A percentile compares a stretch with the other conserved stretches of the same genome.
Conservation (phyloP, 108 stramenopile species). For the Pseudonitzschia delicatissima region DNA sequence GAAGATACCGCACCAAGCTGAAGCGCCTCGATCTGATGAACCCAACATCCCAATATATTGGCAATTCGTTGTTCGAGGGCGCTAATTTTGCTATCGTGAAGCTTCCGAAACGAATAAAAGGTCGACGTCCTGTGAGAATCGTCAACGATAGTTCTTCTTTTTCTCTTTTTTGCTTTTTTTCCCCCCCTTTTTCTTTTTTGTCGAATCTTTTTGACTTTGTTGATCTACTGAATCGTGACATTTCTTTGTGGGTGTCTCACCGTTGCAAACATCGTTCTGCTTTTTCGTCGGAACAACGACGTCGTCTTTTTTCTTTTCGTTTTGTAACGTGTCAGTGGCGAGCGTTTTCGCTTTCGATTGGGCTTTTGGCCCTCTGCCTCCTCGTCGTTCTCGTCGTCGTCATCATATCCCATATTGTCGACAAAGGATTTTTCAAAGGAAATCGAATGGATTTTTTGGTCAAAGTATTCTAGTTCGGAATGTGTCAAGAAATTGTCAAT, state of each 20-base stretch:
- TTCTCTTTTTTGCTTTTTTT: constrained; percentile 9
- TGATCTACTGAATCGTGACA: background rate
- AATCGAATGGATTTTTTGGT: constrained; percentile 17
- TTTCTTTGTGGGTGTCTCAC: background rate
- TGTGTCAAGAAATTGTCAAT: constrained; percentile 61
- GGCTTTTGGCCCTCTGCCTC: background rate
- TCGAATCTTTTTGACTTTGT: background rate
- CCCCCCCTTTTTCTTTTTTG: background rate
- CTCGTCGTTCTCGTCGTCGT: background rate
- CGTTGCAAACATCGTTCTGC: background rate
- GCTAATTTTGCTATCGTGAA: constrained; percentile 43
- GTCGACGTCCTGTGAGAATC: constrained; percentile 52
- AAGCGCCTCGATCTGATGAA: constrained; percentile 47
- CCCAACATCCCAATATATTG: constrained; percentile 45
- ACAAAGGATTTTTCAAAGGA: constrained; percentile 51
- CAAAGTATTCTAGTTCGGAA: constrained; percentile 50
- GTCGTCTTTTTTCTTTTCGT: background rate
- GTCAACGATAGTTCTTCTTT: constrained; percentile 31
- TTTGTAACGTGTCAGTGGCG: background rate
- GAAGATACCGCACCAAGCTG: constrained; percentile 67
- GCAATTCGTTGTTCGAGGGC: constrained; percentile 57
- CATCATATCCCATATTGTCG: constrained; percentile 30
- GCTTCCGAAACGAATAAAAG: constrained; percentile 53
- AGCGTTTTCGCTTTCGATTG: background rate
- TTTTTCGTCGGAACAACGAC: background rate